These are phyloP conservation scores for Bipolaris gigantea DNA, from an alignment of 2,329 filamentous ascomycete species.

Conservation along the genomic window DNA sequence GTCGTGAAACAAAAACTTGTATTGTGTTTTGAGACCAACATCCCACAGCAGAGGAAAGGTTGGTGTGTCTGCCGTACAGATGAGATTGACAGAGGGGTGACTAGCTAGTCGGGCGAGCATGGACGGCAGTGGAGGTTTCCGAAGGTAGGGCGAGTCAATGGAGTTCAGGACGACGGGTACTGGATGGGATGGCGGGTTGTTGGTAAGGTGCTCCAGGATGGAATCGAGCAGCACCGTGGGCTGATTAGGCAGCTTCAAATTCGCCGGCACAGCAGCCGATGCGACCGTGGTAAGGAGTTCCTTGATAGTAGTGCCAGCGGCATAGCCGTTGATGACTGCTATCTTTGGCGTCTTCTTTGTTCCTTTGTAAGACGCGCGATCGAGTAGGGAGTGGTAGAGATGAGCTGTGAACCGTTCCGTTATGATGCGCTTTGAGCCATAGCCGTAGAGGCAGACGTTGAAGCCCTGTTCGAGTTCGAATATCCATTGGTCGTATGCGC, in stretches of 20 bases:
- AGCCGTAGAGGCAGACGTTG: constrained; percentile 83
- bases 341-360: constrained; percentile 59
- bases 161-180: constrained; percentile 81
- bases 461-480: constrained; percentile 89
- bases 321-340: constrained; percentile 85
- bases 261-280: constrained; percentile 58
- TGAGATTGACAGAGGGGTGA: constrained; percentile 69
- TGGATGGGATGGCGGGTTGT: constrained; percentile 38
- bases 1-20: constrained; percentile 90
- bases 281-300: constrained; percentile 72
- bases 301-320: constrained; percentile 64
- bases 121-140: constrained; percentile 69
- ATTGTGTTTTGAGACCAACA: constrained; percentile 75
- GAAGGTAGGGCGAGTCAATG: constrained; percentile 77
- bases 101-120: constrained; percentile 76
- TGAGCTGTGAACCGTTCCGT: constrained; percentile 75
- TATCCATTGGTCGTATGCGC: constrained; percentile 86
- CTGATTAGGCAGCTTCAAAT: constrained; percentile 63
- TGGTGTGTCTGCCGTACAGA: constrained; percentile 84
- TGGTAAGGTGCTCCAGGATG: constrained; percentile 63
- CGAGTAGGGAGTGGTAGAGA: constrained; percentile 55
- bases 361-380: constrained; percentile 31
- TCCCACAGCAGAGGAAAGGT: constrained; percentile 91
- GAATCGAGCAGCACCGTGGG: constrained; percentile 69
- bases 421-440: constrained; percentile 81